Evolutionary conservation across 1,284 basidiomycete genomes (phyloP).

Genomic region (Rhodotorula sp.): DNA sequence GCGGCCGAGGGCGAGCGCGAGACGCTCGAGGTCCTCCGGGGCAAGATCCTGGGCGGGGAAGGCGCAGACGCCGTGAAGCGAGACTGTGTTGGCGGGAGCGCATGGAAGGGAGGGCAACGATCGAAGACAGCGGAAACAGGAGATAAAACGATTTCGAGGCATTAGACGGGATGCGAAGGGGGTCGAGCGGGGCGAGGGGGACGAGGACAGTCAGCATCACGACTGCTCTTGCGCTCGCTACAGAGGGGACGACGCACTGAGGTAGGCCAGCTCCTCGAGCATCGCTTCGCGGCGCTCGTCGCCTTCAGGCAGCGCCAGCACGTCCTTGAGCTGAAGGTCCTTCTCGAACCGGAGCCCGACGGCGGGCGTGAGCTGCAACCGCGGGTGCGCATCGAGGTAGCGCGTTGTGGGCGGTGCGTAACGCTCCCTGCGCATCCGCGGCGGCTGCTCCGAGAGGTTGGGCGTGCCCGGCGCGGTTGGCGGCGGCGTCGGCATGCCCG

Average conservation of each 20-base stretch:
- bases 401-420: constrained; percentile 16
- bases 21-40: constrained; percentile 48
- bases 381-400: constrained; percentile 9
- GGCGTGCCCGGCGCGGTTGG: constrained; percentile 4
- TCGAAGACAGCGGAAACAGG: too few relatives aligned
- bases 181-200: too few relatives aligned
- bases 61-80: constrained; percentile 71
- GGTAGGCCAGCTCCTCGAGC: constrained; percentile 30
- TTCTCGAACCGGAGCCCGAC: constrained; percentile 27
- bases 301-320: constrained; percentile 23
- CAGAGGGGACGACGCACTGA: constrained; percentile 10
- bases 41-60: constrained; percentile 63
- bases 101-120: not conserved
- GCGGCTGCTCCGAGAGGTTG: not conserved
- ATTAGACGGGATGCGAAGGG: too few relatives aligned
- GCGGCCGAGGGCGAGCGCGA: constrained; percentile 60
- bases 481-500: constrained; percentile 6
- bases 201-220: not conserved
- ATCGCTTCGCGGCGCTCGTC: constrained; percentile 20
- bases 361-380: constrained; percentile 23
- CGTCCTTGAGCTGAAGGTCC: constrained; percentile 26
- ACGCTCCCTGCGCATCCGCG: not conserved
- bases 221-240: accelerated
- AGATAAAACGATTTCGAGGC: too few relatives aligned
- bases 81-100: constrained; percentile 51